phyloP scores from a whole-genome alignment of 306 rosid genomes.

The Cajanus cajan region DNA sequence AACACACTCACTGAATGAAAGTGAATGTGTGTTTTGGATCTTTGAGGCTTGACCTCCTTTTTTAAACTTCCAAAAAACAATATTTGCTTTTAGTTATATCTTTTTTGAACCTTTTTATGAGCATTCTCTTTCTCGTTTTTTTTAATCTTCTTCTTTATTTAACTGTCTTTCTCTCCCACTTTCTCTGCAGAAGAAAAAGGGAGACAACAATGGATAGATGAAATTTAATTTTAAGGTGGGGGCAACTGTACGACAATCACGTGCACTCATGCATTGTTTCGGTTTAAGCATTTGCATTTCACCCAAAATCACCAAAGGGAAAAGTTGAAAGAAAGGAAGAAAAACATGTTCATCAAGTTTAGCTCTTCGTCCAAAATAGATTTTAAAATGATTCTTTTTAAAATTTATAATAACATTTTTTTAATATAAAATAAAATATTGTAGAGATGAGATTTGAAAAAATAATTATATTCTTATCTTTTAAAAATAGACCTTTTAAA shows the following conservation, averaged over 20 bases:
- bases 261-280: constrained; percentile 24
- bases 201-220: background rate
- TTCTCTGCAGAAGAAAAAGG: constrained; percentile 9
- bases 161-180: constrained; percentile 22
- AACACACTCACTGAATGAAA: constrained; percentile 1
- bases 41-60: background rate
- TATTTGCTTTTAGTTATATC: background rate
- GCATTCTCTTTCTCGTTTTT: constrained; percentile 10
- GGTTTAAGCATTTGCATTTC: background rate
- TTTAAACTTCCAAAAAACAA: background rate
- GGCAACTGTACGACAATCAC: constrained; percentile 31
- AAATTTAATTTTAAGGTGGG: constrained; percentile 23
- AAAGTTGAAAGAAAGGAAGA: background rate
- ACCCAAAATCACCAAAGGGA: background rate
- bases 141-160: background rate
- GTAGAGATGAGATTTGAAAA: too few relatives aligned
- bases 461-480: too few relatives aligned
- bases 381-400: too few relatives aligned
- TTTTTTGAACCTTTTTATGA: background rate
- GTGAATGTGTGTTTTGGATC: constrained; percentile 28
- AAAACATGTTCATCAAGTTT: background rate
- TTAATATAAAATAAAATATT: too few relatives aligned
- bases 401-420: too few relatives aligned
- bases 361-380: too few relatives aligned
- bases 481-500: too few relatives aligned